These are phyloP conservation scores for Panaeolus cyanescens DNA, from an alignment of 768 basidiomycete species.

Conservation along the genomic window DNA sequence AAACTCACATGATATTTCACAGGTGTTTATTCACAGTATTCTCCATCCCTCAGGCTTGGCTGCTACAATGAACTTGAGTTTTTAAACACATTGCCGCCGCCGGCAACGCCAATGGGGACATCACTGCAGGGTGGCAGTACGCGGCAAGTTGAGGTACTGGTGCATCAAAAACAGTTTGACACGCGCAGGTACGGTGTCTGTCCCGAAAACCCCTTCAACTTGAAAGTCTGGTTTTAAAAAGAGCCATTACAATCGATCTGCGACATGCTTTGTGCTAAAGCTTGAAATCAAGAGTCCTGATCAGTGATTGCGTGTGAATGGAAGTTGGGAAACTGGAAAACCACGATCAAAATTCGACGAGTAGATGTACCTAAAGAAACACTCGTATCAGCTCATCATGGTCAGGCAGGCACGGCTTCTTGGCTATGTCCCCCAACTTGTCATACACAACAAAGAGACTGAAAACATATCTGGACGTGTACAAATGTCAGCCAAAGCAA, in stretches of 20 bases:
- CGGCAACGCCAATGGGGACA: constrained; percentile 1
- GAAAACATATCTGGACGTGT: too few relatives aligned
- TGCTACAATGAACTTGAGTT: background rate
- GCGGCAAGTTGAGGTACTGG: background rate
- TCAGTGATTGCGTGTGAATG: background rate
- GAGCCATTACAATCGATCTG: background rate
- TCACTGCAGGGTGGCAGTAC: background rate
- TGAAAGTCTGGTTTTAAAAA: background rate
- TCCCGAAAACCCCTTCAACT: background rate
- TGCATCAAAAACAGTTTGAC: background rate
- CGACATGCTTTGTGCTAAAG: background rate
- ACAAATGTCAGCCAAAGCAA: too few relatives aligned
- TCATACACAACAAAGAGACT: too few relatives aligned
- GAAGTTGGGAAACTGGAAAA: background rate
- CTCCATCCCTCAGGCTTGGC: background rate
- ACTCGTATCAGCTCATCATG: too few relatives aligned
- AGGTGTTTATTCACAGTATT: background rate
- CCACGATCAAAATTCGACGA: background rate
- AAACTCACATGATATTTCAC: background rate
- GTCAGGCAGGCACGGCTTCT: background rate
- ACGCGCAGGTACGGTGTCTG: background rate
- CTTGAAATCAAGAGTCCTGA: background rate
- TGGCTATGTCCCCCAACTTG: too few relatives aligned
- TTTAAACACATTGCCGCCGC: background rate
- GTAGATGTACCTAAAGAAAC: background rate